Evolutionary conservation across 1,139 yeast species (phyloP).

Genomic region (Arxiozyma slooffiae): DNA sequence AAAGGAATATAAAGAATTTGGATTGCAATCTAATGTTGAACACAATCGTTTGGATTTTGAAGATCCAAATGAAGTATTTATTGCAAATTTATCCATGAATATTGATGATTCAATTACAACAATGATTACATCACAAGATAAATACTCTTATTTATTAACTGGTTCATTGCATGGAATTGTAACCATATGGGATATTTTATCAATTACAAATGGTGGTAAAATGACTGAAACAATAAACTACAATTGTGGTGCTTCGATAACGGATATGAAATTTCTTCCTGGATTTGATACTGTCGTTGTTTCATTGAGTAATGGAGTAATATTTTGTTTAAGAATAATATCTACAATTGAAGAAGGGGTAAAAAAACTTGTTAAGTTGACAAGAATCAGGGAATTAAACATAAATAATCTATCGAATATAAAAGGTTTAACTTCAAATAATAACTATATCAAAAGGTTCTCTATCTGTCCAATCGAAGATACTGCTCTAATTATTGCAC

Average conservation of each 20-base stretch:
- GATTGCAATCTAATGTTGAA: constrained; percentile 29
- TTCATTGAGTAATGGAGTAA: constrained; percentile 53
- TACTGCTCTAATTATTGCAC: constrained; percentile 35
- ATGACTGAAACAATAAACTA: constrained; percentile 47
- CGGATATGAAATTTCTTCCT: constrained; percentile 44
- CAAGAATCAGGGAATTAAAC: constrained; percentile 16
- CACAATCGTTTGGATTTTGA: constrained; percentile 25
- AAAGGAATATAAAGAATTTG: constrained; percentile 63
- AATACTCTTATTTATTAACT: constrained; percentile 59
- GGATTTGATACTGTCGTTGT: constrained; percentile 60
- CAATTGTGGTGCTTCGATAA: constrained; percentile 41
- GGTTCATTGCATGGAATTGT: constrained; percentile 68
- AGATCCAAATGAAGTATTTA: constrained; percentile 40
- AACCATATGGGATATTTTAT: constrained; percentile 67
- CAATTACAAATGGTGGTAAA: constrained; percentile 55
- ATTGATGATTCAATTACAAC: constrained; percentile 42
- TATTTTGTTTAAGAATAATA: constrained; percentile 51
- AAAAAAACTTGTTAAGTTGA: constrained; percentile 32
- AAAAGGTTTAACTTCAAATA: constrained; percentile 18
- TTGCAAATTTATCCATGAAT: constrained; percentile 54
- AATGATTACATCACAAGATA: constrained; percentile 47
- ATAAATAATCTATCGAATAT: constrained; percentile 26
- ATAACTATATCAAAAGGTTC: constrained; percentile 40
- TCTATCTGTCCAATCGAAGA: constrained; percentile 33
- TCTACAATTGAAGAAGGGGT: constrained; percentile 31